Evolutionary conservation across 176 grass and related monocot genomes (phyloP).

Genomic region (Bolboschoenus planiculmis): DNA sequence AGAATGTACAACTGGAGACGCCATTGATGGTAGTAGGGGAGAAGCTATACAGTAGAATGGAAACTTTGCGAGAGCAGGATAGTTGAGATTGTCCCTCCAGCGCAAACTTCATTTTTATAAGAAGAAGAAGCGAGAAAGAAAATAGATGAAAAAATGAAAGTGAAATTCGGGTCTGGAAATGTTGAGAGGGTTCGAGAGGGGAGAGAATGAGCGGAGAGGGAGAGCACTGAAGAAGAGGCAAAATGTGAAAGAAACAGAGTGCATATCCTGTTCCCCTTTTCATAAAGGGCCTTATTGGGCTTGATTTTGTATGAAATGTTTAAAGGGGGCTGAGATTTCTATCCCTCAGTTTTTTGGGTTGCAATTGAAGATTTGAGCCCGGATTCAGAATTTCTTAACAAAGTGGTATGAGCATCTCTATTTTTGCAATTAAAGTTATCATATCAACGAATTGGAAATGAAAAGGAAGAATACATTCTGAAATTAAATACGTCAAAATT

Average conservation of each 20-base stretch:
- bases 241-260: conserved; percentile 8
- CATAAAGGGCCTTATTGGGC: not conserved
- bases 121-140: not conserved
- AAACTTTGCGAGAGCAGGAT: not conserved
- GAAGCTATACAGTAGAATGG: not conserved
- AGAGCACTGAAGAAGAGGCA: not conserved
- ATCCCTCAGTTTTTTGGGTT: not conserved
- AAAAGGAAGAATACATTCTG: no score
- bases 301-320: not conserved
- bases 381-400: not conserved
- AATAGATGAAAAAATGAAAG: not conserved
- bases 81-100: conserved; percentile 8
- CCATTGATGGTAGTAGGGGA: not conserved
- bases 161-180: conserved; percentile 34
- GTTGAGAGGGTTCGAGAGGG: conserved; percentile 39
- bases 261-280: not conserved
- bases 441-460: no score
- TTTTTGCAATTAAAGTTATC: no score
- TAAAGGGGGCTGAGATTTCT: not conserved
- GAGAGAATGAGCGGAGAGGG: conserved; percentile 25
- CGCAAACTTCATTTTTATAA: conserved; percentile 8
- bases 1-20: conserved; percentile 2
- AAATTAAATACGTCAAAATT: no score
- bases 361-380: not conserved
- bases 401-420: no score